These are phyloP conservation scores for Spergularia bocconei DNA, from an alignment of 148 eudicot genomes.

Conservation along the genomic window DNA sequence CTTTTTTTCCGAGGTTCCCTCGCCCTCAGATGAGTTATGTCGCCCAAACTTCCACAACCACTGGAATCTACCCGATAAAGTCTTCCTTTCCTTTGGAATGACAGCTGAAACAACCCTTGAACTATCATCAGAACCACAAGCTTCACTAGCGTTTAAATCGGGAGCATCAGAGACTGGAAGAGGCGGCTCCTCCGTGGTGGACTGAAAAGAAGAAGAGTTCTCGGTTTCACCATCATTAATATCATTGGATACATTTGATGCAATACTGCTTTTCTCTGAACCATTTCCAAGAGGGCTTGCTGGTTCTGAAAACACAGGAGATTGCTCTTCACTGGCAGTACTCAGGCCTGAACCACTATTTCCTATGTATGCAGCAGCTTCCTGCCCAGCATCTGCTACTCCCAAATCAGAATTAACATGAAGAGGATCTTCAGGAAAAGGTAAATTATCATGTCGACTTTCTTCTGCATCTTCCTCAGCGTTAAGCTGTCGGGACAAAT, in stretches of 20 bases:
- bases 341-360: conserved; percentile 34
- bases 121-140: conserved; percentile 22
- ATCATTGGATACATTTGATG: conserved; percentile 50
- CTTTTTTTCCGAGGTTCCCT: conserved; percentile 53
- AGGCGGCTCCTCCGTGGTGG: conserved; percentile 27
- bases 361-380: conserved; percentile 24
- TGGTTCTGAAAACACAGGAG: conserved; percentile 53
- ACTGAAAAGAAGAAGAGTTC: conserved; percentile 27
- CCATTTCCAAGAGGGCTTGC: conserved; percentile 49
- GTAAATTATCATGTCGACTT: conserved; percentile 20
- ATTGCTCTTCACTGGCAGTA: conserved; percentile 54
- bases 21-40: conserved; percentile 34
- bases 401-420: conserved; percentile 27
- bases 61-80: conserved; percentile 56
- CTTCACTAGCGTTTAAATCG: conserved; percentile 10
- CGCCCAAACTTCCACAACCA: conserved; percentile 83
- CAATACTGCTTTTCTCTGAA: conserved; percentile 54
- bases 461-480: conserved; percentile 46
- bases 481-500: conserved; percentile 68
- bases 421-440: conserved; percentile 29
- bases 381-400: conserved; percentile 27
- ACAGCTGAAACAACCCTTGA: conserved; percentile 26
- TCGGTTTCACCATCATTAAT: conserved; percentile 35
- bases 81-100: conserved; percentile 40
- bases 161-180: conserved; percentile 29